Conservation (phyloP, 2,329 filamentous ascomycete genomes). For the Diaporthe destruens region DNA sequence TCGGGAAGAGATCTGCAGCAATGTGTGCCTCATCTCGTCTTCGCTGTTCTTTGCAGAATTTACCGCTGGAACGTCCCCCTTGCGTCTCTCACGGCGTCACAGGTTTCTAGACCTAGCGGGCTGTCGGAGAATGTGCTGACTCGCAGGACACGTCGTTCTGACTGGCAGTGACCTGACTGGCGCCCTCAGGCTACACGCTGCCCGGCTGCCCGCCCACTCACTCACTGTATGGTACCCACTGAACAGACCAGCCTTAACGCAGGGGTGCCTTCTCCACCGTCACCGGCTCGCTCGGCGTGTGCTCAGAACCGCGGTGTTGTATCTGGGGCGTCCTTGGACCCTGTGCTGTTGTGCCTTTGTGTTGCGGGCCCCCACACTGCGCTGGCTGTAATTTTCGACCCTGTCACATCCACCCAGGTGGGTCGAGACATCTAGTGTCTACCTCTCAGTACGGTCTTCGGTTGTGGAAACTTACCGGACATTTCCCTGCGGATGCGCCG, state of each 20-base stretch:
- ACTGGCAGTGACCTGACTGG: constrained; percentile 29
- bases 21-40: constrained; percentile 37
- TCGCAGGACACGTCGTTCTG: constrained; percentile 36
- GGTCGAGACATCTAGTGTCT: constrained; percentile 12
- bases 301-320: not conserved
- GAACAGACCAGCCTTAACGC: constrained; percentile 17
- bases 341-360: constrained; percentile 29
- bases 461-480: constrained; percentile 23
- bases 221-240: not conserved
- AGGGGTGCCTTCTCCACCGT: constrained; percentile 17
- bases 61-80: constrained; percentile 4
- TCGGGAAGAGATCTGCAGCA: constrained; percentile 37
- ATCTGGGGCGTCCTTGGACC: constrained; percentile 15
- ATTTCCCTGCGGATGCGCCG: constrained; percentile 24
- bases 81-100: constrained; percentile 21
- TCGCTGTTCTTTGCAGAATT: constrained; percentile 21
- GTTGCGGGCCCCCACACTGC: constrained; percentile 37
- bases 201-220: not conserved
- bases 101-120: constrained; percentile 23
- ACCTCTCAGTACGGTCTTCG: constrained; percentile 8
- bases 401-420: constrained; percentile 6
- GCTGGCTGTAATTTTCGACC: constrained; percentile 34
- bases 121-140: constrained; percentile 32
- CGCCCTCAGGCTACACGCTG: constrained; percentile 6
- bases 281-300: constrained; percentile 16